These are phyloP conservation scores for Podaxis sp. DNA, from an alignment of 768 basidiomycete genomes.

Conservation along the genomic window DNA sequence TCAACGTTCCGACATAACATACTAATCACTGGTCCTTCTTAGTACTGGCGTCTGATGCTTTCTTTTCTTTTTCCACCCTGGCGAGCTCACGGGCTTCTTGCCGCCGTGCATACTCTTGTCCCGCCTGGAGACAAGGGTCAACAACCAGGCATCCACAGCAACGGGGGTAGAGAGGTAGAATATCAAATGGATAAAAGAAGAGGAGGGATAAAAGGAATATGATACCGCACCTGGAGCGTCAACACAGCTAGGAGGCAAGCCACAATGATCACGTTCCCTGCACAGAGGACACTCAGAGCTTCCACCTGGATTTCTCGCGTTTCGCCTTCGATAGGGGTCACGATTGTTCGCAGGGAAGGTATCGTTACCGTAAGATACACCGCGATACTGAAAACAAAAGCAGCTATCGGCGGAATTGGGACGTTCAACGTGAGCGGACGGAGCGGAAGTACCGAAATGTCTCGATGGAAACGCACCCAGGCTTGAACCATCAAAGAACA, in stretches of 20 bases:
- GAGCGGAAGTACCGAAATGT: slow-evolving; percentile 3
- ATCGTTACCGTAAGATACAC: slow-evolving; percentile 85
- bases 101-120: slow-evolving; percentile 81
- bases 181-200: slow-evolving; percentile 2
- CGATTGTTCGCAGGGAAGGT: slow-evolving; percentile 75
- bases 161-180: not conserved
- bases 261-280: slow-evolving; percentile 85
- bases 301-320: slow-evolving; percentile 68
- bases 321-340: slow-evolving; percentile 55
- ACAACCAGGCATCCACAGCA: not conserved
- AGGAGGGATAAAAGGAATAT: slow-evolving; percentile 16
- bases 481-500: slow-evolving; percentile 92
- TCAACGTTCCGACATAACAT: not conserved
- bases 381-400: slow-evolving; percentile 72
- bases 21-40: slow-evolving; percentile 41
- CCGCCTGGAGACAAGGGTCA: slow-evolving; percentile 49
- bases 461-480: slow-evolving; percentile 55
- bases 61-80: slow-evolving; percentile 25
- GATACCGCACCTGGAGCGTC: slow-evolving; percentile 62
- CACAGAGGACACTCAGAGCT: slow-evolving; percentile 79
- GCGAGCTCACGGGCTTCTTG: slow-evolving; percentile 51
- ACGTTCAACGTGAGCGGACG: not conserved
- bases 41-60: slow-evolving; percentile 24
- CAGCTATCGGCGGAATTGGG: slow-evolving; percentile 43
- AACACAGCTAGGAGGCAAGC: slow-evolving; percentile 66